Conservation (phyloP, 2,329 filamentous ascomycete genomes). For the Didymella arachidicola region DNA sequence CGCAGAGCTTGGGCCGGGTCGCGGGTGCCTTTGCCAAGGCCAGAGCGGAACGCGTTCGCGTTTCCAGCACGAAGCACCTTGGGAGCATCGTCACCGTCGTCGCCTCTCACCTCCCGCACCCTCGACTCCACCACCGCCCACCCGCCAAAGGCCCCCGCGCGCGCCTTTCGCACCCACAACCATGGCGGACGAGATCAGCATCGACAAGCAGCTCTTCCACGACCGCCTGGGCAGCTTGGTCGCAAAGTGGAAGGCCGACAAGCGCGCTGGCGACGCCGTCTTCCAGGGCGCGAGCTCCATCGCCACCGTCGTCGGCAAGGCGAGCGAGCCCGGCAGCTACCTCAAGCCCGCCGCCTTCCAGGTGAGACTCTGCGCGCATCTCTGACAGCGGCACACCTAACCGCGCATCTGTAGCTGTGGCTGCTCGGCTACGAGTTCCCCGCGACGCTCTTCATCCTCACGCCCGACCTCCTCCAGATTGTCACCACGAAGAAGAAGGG, state of each 20-base stretch:
- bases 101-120: constrained; percentile 20
- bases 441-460: constrained; percentile 92
- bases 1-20: constrained; percentile 12
- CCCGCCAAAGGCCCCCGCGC: constrained; percentile 28
- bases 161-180: constrained; percentile 51
- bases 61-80: constrained; percentile 5
- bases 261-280: constrained; percentile 81
- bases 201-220: constrained; percentile 93
- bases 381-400: constrained; percentile 35
- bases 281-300: constrained; percentile 90
- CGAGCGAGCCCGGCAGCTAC: constrained; percentile 78
- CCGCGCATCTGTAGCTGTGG: constrained; percentile 76
- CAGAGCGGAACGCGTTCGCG: constrained; percentile 21
- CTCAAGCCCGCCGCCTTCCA: constrained; percentile 97
- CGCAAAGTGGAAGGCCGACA: constrained; percentile 95
- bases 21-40: constrained; percentile 8
- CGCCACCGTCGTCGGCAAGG: constrained; percentile 92
- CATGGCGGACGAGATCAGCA: constrained; percentile 80
- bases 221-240: constrained; percentile 88
- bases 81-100: constrained; percentile 25
- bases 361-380: constrained; percentile 61
- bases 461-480: constrained; percentile 84
- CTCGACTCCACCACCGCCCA: constrained; percentile 27
- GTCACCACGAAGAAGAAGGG: constrained; percentile 98
- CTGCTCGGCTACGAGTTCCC: constrained; percentile 98